Evolutionary conservation across 2,329 filamentous ascomycete genomes (phyloP), one percentile per base, ranked within the genome.

Genomic region (Beauveria bassiana): DNA sequence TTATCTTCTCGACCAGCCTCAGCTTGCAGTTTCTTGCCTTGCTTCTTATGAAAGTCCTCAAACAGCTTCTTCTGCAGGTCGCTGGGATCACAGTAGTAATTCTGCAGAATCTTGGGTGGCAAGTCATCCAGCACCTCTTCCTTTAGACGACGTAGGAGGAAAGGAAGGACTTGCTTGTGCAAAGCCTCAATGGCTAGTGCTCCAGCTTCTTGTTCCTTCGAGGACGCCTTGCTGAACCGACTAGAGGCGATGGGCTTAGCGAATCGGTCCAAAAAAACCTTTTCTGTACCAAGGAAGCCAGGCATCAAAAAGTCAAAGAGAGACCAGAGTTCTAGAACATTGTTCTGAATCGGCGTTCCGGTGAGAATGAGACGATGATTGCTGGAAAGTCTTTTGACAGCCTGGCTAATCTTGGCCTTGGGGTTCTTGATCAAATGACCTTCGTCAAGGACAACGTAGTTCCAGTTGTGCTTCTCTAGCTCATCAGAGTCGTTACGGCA

Each of bases 281-380:
- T 96, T 64, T 86, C 92, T 0, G 93, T 91, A 38, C 95, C 95
- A 8, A 99, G 81, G 79, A 99, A 99, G 2, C 95, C 96, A 3
- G 96, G 95, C 95, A 99, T 99, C 64, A 99, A 80, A 77, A 99
- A 99, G 75, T 99, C 95, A 71, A 99, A 99, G 5, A 99, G 81
- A 0, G 93, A 98, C 93, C 93, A 99, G 4, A 99, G 80, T 72
- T 99, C 93, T 54, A 99, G 77, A 2, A 99, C 93, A 66, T 98
- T 98, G 74, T 98, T 98, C 73, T 98, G 93, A 66, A 98, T 98
- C 0, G 95, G 95, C 1, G 95, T 99, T 46, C 95, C 95, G 0
- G 95, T 99, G 5, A 99, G 83, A 67, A 99, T 99, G 54, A 99
- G 82, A 22, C 95, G 89, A 71, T 99, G 96, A 68, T 99, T 98